Base-by-base conservation (phyloP, 139 green algal species). In the Zygnema cylindricum region DNA sequence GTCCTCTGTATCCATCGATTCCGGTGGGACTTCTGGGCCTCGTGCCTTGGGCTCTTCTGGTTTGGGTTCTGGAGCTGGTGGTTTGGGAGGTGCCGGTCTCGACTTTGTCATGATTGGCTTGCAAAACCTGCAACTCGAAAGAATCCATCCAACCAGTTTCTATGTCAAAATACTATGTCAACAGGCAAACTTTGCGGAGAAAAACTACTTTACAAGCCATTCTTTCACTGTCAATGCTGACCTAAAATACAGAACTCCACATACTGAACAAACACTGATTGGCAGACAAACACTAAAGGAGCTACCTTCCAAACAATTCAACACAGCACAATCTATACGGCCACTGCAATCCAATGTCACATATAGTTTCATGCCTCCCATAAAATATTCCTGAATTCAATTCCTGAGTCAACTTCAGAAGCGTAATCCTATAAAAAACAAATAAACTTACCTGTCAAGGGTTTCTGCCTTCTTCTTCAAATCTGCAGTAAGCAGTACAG, bases 391-490 rank as follows among this genome's bases (percentile, higher is more conserved):
- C n/a, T n/a, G n/a, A n/a, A n/a, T n/a, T n/a, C n/a, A n/a, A n/a
- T n/a, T n/a, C n/a, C n/a, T n/a, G n/a, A n/a, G n/a, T n/a, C n/a
- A n/a, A n/a, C n/a, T n/a, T n/a, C n/a, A n/a, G n/a, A n/a, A n/a
- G n/a, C n/a, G n/a, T n/a, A n/a, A n/a, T n/a, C n/a, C n/a, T n/a
- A n/a, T n/a, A n/a, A n/a, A n/a, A n/a, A n/a, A n/a, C n/a, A n/a
- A n/a, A n/a, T n/a, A n/a, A n/a, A n/a, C 73, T 16, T 43, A 92
- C 88, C 88, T 76, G 39, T 92, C 84, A 2, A 99, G 85, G 32
- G 93, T 95, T n/a, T 96, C 97, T 55, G 82, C 83, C 94, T 98
- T 98, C 93, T 98, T 98, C 40, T 88, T 88, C 82, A 98, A 95
- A 87, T 99, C 97, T 0, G 75, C 84, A 0, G 94, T 92, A 30